phyloP scores from a whole-genome alignment of 2,329 filamentous ascomycete species.

The Hypoxylon sp. region DNA sequence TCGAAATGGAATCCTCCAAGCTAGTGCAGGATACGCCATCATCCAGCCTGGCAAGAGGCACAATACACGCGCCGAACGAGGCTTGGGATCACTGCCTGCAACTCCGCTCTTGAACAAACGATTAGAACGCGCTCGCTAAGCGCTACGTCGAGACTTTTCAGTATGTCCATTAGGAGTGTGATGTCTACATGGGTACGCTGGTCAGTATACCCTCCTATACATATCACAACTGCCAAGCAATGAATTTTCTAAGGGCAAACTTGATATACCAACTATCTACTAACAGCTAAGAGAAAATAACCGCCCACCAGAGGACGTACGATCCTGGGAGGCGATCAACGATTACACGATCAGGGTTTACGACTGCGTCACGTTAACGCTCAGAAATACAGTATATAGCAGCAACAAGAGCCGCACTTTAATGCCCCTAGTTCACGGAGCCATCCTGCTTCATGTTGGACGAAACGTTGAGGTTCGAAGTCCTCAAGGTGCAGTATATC shows the following conservation, averaged over 20 bases:
- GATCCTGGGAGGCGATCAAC: slow-evolving; percentile 47
- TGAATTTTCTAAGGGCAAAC: not conserved
- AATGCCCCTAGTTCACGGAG: slow-evolving; percentile 47
- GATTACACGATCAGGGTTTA: slow-evolving; percentile 45
- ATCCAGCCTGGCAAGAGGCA: slow-evolving; percentile 48
- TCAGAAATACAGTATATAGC: slow-evolving; percentile 47
- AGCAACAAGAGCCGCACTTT: slow-evolving; percentile 49
- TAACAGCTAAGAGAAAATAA: slow-evolving; percentile 44
- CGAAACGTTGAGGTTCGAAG: slow-evolving; percentile 54
- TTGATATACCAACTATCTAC: not conserved
- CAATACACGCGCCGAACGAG: slow-evolving; percentile 42
- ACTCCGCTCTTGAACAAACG: slow-evolving; percentile 49
- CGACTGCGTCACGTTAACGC: slow-evolving; percentile 45
- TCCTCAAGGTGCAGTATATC: slow-evolving; percentile 53
- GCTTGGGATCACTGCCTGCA: slow-evolving; percentile 47
- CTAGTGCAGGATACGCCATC: slow-evolving; percentile 35
- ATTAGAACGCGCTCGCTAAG: slow-evolving; percentile 50
- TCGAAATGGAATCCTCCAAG: slow-evolving; percentile 37
- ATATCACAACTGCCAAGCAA: too few species aligned
- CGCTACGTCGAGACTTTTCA: slow-evolving; percentile 51
- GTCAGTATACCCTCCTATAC: slow-evolving; percentile 31
- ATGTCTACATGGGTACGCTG: slow-evolving; percentile 41
- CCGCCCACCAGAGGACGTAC: slow-evolving; percentile 44
- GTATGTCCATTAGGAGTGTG: slow-evolving; percentile 50
- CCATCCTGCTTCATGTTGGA: slow-evolving; percentile 56